Percentiles rank a stretch among this genome's conserved stretches.
These are phyloP conservation scores for Ascochyta rabiei DNA, from an alignment of 2,329 filamentous ascomycete species.

Conservation along the genomic window DNA sequence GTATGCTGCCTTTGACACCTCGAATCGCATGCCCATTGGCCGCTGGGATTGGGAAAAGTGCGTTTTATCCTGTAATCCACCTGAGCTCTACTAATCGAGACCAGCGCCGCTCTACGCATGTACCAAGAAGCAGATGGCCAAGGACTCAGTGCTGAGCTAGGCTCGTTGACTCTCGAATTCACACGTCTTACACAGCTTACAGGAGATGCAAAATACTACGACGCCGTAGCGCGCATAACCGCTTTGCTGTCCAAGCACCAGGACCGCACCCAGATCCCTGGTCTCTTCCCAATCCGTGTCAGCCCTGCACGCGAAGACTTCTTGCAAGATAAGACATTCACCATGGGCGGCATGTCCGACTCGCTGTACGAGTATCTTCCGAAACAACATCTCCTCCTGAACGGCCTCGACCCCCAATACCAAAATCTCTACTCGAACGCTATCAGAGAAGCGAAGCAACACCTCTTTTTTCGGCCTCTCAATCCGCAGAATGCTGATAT, in stretches of 20 bases:
- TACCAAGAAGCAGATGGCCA: constrained; percentile 38
- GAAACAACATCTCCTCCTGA: constrained; percentile 75
- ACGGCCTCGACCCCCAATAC: constrained; percentile 76
- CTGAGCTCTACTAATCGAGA: constrained; percentile 19
- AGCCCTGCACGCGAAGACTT: constrained; percentile 41
- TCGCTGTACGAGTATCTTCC: constrained; percentile 65
- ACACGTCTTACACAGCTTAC: constrained; percentile 49
- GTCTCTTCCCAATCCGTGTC: constrained; percentile 46
- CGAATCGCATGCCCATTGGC: constrained; percentile 50
- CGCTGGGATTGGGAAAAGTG: constrained; percentile 49
- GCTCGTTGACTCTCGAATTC: constrained; percentile 48
- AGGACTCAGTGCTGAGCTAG: constrained; percentile 46
- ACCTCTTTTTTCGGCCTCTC: constrained; percentile 81
- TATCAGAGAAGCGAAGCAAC: constrained; percentile 70
- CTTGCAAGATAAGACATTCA: constrained; percentile 49
- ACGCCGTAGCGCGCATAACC: constrained; percentile 47
- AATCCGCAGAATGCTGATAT: constrained; percentile 69
- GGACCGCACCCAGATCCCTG: constrained; percentile 44
- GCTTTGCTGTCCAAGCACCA: constrained; percentile 43
- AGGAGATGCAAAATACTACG: constrained; percentile 47
- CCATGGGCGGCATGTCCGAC: constrained; percentile 62
- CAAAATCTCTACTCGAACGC: constrained; percentile 72
- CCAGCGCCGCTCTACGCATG: constrained; percentile 37
- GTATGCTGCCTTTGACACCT: constrained; percentile 53
- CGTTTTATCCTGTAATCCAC: constrained; percentile 4